Base-by-base conservation (phyloP, 2,329 filamentous ascomycete species). In the Verticillium nonalfalfae region DNA sequence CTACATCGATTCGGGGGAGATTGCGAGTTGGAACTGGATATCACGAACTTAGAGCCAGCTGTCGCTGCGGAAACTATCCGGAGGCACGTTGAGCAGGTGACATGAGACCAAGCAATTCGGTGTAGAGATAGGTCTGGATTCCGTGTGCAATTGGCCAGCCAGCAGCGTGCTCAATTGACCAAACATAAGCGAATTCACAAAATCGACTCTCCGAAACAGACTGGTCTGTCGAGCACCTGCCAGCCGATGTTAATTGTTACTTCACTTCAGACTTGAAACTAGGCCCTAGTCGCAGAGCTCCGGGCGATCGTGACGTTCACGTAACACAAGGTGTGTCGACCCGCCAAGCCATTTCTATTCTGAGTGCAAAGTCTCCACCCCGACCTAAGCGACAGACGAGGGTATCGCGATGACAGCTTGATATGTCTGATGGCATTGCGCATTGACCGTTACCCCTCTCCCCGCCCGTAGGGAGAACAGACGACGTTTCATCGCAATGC, bases 1-100 rank as follows among this genome's bases (percentile, higher is more conserved):
- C 64, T 73, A 31, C 63, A 67, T 21, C 60, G 57, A 14, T 67
- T 72, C 61, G 65, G 67, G 38, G 62, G 67, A 35, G 52, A 62
- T 13, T 6, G 60, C 50, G 61, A 69, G 33, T 36, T 70, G 6
- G 63, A 68, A 9, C 50, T 73, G 35, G 66, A 72, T 50, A 63
- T 70, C 33, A 68, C 69, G 60, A 69, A 73, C 13, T 60, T 68
- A 59, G 63, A 36, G 14, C 59, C 68, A 2, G 58, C 40, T 1
- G 65, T 68, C 59, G 63, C 67, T 21, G 68, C 66, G 4, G 31
- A 38, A 38, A 50, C 52, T 15, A 69, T 70, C 10, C n/a, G 64
- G 1, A 57, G 62, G 7, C 64, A 63, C 36, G 58, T 62, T 4
- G 63, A 52, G 45, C 21, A 21, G 18, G 18, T 52, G 45, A 26